Evolutionary conservation across 805 yeast genomes (phyloP).

Genomic region (Saccharomycopsis selenospora): DNA sequence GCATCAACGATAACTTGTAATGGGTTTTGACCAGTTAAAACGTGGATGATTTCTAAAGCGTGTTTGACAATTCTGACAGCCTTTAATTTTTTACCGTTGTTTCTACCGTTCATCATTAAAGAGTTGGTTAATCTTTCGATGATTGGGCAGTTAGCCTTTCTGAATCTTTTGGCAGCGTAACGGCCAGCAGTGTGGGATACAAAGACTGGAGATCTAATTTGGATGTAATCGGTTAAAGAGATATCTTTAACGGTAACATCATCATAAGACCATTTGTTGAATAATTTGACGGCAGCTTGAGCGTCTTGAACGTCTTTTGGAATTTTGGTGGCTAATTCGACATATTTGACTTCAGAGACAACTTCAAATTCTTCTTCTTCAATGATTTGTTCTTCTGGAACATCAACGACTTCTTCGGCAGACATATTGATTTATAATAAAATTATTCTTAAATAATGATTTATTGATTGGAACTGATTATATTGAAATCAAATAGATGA

Average conservation of each 20-base stretch:
- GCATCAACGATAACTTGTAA: conserved; percentile 99
- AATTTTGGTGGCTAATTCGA: conserved; percentile 88
- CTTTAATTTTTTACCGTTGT: conserved; percentile 99
- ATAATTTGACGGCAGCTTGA: conserved; percentile 91
- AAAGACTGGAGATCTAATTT: conserved; percentile 95
- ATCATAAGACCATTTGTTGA: conserved; percentile 99
- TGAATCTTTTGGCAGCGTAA: conserved; percentile 98
- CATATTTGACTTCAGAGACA: conserved; percentile 77
- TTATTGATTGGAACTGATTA: no score
- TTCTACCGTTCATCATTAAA: conserved; percentile 99
- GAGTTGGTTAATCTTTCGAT: conserved; percentile 99
- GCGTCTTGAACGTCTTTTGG: conserved; percentile 96
- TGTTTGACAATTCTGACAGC: conserved; percentile 99
- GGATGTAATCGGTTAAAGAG: conserved; percentile 97
- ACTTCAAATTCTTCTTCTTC: conserved; percentile 46
- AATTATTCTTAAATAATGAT: no score
- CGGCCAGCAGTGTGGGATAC: conserved; percentile 99
- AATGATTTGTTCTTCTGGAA: conserved; percentile 39
- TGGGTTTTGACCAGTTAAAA: conserved; percentile 98
- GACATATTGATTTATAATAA: conserved; percentile 71
- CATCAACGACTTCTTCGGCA: conserved; percentile 58
- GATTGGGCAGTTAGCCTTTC: conserved; percentile 99
- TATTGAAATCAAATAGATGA: no score
- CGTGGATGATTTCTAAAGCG: conserved; percentile 95
- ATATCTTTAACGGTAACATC: conserved; percentile 97